These are phyloP conservation scores for Labyrinthula sp. DNA, from an alignment of 352 stramenopile genomes.

Conservation along the genomic window DNA sequence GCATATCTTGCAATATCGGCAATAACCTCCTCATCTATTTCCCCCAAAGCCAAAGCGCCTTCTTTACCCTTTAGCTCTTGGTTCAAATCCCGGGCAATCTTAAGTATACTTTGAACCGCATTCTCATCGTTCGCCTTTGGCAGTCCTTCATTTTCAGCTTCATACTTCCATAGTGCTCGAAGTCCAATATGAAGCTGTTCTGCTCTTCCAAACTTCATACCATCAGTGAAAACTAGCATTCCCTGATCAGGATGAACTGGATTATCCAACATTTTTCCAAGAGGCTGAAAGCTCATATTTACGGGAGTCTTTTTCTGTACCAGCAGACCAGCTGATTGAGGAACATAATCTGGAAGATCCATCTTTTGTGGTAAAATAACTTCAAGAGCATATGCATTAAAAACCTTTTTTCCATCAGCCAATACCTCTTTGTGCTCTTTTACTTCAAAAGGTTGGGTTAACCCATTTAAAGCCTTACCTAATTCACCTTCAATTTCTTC, in stretches of 20 bases:
- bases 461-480: slow-evolving; percentile 17
- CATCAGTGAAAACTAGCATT: slow-evolving; percentile 79
- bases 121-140: slow-evolving; percentile 58
- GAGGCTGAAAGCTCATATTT: slow-evolving; percentile 63
- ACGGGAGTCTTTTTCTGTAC: slow-evolving; percentile 82
- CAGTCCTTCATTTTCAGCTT: slow-evolving; percentile 47
- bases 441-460: slow-evolving; percentile 18
- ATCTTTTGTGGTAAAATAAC: slow-evolving; percentile 27
- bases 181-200: slow-evolving; percentile 69
- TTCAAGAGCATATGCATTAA: slow-evolving; percentile 28
- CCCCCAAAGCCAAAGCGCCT: slow-evolving; percentile 31
- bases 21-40: slow-evolving; percentile 25
- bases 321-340: slow-evolving; percentile 46
- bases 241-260: slow-evolving; percentile 54
- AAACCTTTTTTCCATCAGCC: slow-evolving; percentile 19
- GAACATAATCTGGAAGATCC: slow-evolving; percentile 55
- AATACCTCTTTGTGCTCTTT: slow-evolving; percentile 8
- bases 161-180: slow-evolving; percentile 52
- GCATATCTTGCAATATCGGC: slow-evolving; percentile 32
- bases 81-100: slow-evolving; percentile 52
- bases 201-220: slow-evolving; percentile 80
- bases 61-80: slow-evolving; percentile 40
- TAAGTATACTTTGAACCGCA: slow-evolving; percentile 59
- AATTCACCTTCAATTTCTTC: slow-evolving; percentile 19
- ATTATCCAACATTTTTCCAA: slow-evolving; percentile 52